Evolutionary conservation across 208 protist genomes (phyloP).

Genomic region (Leishmania gerbilli): DNA sequence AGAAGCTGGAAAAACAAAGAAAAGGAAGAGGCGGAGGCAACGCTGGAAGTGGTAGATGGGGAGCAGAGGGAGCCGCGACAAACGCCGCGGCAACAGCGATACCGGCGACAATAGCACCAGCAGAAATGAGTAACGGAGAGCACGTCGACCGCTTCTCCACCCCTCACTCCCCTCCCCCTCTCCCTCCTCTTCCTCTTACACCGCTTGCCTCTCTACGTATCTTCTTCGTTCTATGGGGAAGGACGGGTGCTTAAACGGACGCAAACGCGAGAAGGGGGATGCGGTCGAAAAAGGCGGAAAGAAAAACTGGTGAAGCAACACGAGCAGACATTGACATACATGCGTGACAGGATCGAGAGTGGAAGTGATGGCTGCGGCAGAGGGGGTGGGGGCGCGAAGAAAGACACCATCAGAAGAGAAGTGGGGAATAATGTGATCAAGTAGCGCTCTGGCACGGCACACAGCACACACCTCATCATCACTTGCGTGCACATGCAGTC

Average conservation of each 20-base stretch:
- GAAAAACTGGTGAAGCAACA: slow-evolving; percentile 16
- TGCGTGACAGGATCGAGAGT: neutral
- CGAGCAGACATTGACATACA: neutral
- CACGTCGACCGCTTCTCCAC: neutral
- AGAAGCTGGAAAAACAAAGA: neutral
- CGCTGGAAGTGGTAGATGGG: neutral
- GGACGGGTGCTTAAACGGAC: neutral
- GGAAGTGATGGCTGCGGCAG: neutral
- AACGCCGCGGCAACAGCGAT: neutral
- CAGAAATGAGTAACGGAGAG: neutral
- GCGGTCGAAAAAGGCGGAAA: slow-evolving; percentile 8
- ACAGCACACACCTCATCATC: neutral
- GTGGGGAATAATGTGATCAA: neutral
- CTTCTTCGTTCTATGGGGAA: slow-evolving; percentile 5
- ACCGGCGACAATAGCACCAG: neutral
- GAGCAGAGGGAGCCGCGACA: neutral
- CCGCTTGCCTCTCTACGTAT: neutral
- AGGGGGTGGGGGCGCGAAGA: neutral
- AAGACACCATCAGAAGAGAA: neutral
- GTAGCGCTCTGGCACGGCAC: neutral
- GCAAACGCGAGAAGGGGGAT: slow-evolving; percentile 3
- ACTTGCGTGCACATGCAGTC: neutral
- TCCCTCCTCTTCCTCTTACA: too few relatives aligned
- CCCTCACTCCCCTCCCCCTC: neutral
- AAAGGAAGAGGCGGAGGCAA: neutral